phyloP scores from a whole-genome alignment of 2,329 filamentous ascomycete species.

The Diaporthe velutina region DNA sequence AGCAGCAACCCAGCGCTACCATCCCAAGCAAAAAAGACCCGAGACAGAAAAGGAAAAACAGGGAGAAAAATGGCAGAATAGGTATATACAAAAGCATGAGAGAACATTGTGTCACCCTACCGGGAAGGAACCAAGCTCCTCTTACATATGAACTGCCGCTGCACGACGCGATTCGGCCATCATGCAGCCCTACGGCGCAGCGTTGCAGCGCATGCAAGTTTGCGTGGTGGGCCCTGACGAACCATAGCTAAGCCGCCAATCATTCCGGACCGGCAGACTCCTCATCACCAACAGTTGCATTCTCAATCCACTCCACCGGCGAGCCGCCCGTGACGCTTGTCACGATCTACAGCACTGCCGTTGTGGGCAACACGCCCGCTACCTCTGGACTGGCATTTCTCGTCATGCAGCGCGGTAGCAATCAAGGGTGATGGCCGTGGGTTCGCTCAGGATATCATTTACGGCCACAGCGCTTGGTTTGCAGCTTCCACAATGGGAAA shows the following conservation, averaged over 20 bases:
- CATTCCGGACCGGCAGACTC: neutral
- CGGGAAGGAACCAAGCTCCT: neutral
- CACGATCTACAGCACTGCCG: neutral
- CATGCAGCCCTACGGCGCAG: constrained; percentile 29
- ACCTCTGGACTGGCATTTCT: neutral
- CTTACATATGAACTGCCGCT: constrained; percentile 16
- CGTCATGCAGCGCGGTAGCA: neutral
- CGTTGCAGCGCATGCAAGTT: neutral
- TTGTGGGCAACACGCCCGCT: neutral
- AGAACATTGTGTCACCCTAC: neutral
- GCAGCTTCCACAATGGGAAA: neutral
- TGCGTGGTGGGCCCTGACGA: neutral
- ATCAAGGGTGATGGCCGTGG: neutral
- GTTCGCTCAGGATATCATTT: neutral
- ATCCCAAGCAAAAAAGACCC: neutral
- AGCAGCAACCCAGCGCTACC: neutral
- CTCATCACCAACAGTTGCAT: constrained; percentile 16
- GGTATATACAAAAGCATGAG: neutral
- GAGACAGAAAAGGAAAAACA: neutral
- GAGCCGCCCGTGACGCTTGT: constrained; percentile 24
- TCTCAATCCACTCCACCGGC: neutral
- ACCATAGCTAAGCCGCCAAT: neutral
- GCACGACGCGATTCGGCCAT: neutral
- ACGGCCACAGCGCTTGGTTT: too few relatives aligned
- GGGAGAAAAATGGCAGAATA: neutral